Evolutionary conservation across 345 rosid genomes (phyloP), one percentile per base, ranked within the genome.

Genomic region (Durio zibethinus): DNA sequence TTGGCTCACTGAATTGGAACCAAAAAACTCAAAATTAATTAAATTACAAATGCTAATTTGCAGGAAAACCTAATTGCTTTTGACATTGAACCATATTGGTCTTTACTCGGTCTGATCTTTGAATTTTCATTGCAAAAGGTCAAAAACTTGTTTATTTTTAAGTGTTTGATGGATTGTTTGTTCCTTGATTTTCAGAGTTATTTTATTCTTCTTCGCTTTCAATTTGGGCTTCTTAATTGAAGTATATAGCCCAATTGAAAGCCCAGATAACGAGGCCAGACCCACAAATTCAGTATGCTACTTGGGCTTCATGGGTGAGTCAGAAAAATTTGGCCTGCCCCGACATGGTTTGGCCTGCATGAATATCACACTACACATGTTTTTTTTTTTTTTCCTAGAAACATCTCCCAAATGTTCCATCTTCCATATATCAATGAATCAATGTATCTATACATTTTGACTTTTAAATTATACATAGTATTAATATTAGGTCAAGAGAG

Each of bases 41-140:
- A 47, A 45, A 48, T 4, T 33, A 3, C 20, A 16, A 33, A 10
- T 31, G 10, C 45, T 16, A 40, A 48, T 79, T 77, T 84, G 85
- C 85, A 76, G 12, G 20, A 5, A 31, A 68, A 77, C 87, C 89
- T 86, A 86, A 81, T 80, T 75, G 65, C 61, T 27, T 77, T 86
- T 84, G 89, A 81, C 84, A 72, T 80, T 76, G 29, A 48, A 52
- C n/a, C n/a, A n/a, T n/a, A n/a, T n/a, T n/a, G n/a, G n/a, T n/a
- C n/a, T n/a, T n/a, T n/a, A n/a, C n/a, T n/a, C n/a, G n/a, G n/a
- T n/a, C n/a, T n/a, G n/a, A n/a, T n/a, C n/a, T n/a, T n/a, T n/a
- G n/a, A n/a, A n/a, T n/a, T n/a, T n/a, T n/a, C n/a, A n/a, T n/a
- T n/a, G n/a, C n/a, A n/a, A n/a, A n/a, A n/a, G n/a, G n/a, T n/a